Base-by-base conservation (phyloP, 2,329 filamentous ascomycete genomes). In the Colletotrichum liaoningense region DNA sequence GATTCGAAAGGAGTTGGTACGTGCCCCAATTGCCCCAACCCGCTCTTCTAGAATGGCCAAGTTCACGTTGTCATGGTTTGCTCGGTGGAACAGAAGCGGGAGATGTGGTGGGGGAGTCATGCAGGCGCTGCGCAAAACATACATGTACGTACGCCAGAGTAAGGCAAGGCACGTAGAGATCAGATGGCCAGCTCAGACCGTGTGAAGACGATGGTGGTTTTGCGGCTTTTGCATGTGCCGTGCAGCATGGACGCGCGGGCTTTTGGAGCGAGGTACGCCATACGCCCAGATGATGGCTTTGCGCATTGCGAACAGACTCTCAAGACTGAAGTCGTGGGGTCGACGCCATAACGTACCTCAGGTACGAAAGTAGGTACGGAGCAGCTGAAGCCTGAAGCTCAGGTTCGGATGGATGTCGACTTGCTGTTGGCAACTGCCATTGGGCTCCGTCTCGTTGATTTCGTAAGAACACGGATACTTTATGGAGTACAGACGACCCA, bases 21-120 rank as follows among this genome's bases (percentile, higher is more conserved):
- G 63, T 70, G 63, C 62, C 16, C 38, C 38, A 42, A 19, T 42
- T 42, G 38, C 14, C 38, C 28, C 19, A 49, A 54, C 24, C 35
- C 56, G 54, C 33, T 49, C 56, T 56, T 71, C 63, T 57, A 65
- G 67, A 71, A 71, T 22, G 26, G 63, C 16, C 14, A 28, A 46
- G 49, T 33, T 24, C 67, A 58, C 42, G 55, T 42, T 55, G 60
- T 63, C 42, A 16, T 33, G 49, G 65, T 69, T 72, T 72, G 59
- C 42, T 72, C 42, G 14, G 26, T 38, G 28, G 24, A 42, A 54
- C 42, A 30, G 24, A 24, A 46, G 33, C 33, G 9, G 42, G 35
- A 62, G 57, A 49, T 57, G 46, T 49, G 49, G 57, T 30, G 22
- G 54, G 54, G 63, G 42, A 46, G 33, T 12, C 11, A 65, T 42